Base-by-base conservation (phyloP, 2,329 filamentous ascomycete species). In the Calonectria henricotiae region DNA sequence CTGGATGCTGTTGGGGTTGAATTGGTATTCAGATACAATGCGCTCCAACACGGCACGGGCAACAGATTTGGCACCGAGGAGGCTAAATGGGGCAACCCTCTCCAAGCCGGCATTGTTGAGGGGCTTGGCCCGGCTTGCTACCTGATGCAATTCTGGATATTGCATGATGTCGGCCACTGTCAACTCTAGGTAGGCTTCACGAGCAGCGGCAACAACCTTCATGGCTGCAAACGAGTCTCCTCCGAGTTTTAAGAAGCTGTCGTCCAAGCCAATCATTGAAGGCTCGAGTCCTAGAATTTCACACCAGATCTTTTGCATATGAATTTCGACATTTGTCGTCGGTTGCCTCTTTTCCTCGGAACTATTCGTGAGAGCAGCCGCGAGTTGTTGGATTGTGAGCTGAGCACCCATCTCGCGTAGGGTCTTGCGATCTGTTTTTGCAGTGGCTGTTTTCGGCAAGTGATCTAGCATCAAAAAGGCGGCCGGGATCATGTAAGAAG, bases 191-290 rank as follows among this genome's bases (percentile, higher is more conserved):
- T 67, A 44, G n/a, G 47, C 23, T 4, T 69, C 58, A 3, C 67
- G 70, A 5, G 65, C 68, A 5, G 62, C 64, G 2, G 39, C 67
- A 5, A 72, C 86, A 2, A 89, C 73, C 65, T 83, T 85, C 83
- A 88, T 89, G 0, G 86, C 86, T 0, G 82, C 73, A 2, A 88
- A 82, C 0, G 86, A 88, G 72, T 88, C 85, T 17, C 86, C 86
- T 20, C 86, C 86, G 0, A 86, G 80, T 0, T 80, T 80, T 78
- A 88, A 86, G 76, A 88, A 88, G 75, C 83, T 86, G 70, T 87
- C 83, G 4, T 85, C 82, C 0, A 81, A 67, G 3, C 82, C 81
- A 25, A 87, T 83, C 3, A 75, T 70, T 1, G 80, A 74, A 17
- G 78, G 70, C 2, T 76, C 73, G 4, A 84, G 72, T 3, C 74